Evolutionary conservation across 2,329 filamentous ascomycete species (phyloP).

Genomic region (Whalleya microplaca): DNA sequence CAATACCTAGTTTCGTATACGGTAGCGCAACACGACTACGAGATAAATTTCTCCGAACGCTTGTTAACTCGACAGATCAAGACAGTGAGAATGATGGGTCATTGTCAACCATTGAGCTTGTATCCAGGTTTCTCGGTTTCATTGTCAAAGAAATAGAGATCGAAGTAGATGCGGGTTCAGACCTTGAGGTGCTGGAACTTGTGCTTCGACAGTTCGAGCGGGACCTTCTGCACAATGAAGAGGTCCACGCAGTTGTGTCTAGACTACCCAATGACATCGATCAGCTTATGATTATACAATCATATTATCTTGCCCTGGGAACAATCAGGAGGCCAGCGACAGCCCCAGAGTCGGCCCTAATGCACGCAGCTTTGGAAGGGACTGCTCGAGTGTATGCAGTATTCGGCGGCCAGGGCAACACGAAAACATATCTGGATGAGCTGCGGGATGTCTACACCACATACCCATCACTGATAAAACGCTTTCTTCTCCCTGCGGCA

Average conservation of each 20-base stretch:
- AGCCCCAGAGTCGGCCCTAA: conserved; percentile 20
- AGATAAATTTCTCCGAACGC: conserved; percentile 23
- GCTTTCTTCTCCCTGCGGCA: conserved; percentile 21
- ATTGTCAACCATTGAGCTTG: conserved; percentile 19
- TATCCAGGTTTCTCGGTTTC: conserved; percentile 20
- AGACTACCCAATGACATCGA: conserved; percentile 14
- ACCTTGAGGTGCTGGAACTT: conserved; percentile 21
- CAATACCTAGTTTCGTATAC: conserved; percentile 24
- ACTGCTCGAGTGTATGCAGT: conserved; percentile 23
- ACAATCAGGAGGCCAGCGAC: conserved; percentile 15
- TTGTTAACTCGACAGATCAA: conserved; percentile 6
- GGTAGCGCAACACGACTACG: conserved; percentile 20
- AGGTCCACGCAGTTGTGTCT: conserved; percentile 23
- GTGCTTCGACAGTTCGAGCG: conserved; percentile 20
- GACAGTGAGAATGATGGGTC: background rate
- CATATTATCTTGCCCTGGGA: conserved; percentile 22
- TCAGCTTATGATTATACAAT: conserved; percentile 19
- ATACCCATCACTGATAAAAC: conserved; percentile 19
- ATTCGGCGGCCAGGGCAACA: conserved; percentile 32
- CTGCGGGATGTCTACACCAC: conserved; percentile 25
- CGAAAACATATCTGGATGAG: conserved; percentile 28
- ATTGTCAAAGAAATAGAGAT: conserved; percentile 18
- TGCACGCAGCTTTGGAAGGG: conserved; percentile 23
- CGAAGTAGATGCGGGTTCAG: conserved; percentile 14
- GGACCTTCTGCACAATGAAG: conserved; percentile 17